A percentile compares a stretch with the other conserved stretches of the same genome.
Conservation (phyloP, 495 filamentous ascomycete species). For the Viridothelium virens region DNA sequence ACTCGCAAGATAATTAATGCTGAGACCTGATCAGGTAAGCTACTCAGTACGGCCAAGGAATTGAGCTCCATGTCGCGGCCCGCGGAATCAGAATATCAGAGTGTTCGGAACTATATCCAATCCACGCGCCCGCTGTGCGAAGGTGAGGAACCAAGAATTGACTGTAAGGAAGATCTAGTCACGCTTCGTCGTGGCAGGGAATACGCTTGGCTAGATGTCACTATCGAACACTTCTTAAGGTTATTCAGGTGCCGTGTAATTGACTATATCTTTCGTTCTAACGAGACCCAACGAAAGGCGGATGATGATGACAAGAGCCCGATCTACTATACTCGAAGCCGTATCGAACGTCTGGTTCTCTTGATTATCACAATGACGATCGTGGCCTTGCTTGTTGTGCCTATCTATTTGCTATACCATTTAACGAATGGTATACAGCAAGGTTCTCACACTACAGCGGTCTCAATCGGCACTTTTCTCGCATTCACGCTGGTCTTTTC, state of each 20-base stretch:
- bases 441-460: slow-evolving; percentile 9
- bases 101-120: slow-evolving; percentile 22
- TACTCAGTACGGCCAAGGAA: slow-evolving; percentile 25
- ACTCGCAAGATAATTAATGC: not conserved
- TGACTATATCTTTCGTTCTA: slow-evolving; percentile 11
- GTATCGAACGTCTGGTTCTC: slow-evolving; percentile 17
- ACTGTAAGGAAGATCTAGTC: slow-evolving; percentile 27
- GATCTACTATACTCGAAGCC: slow-evolving; percentile 18
- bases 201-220: slow-evolving; percentile 24
- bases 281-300: slow-evolving; percentile 4
- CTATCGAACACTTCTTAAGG: slow-evolving; percentile 19
- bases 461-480: slow-evolving; percentile 27
- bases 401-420: slow-evolving; percentile 27
- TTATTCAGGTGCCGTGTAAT: slow-evolving; percentile 1
- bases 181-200: slow-evolving; percentile 27
- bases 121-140: slow-evolving; percentile 20
- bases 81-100: slow-evolving; percentile 20
- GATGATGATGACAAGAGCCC: slow-evolving; percentile 1
- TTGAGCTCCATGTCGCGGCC: slow-evolving; percentile 22
- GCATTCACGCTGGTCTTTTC: slow-evolving; percentile 32
- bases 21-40: slow-evolving; percentile 5
- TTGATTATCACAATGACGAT: slow-evolving; percentile 24
- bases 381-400: slow-evolving; percentile 25
- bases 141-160: slow-evolving; percentile 19
- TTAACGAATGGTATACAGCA: slow-evolving; percentile 12